phyloP scores from a whole-genome alignment of 2,329 filamentous ascomycete genomes.

The Fusarium compactum region DNA sequence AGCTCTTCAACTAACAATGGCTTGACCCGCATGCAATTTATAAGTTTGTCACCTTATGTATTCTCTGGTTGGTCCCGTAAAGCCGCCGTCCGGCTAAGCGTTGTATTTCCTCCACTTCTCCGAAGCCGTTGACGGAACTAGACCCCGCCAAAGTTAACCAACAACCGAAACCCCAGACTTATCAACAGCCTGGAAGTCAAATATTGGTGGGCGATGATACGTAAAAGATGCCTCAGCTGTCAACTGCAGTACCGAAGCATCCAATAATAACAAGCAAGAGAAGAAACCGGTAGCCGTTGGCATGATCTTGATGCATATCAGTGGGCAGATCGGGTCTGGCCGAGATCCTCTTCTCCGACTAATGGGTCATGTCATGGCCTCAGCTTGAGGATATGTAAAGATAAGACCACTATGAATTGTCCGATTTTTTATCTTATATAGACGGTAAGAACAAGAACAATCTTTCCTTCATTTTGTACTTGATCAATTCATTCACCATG shows the following conservation, averaged over 20 bases:
- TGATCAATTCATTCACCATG: slow-evolving; percentile 45
- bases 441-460: not conserved
- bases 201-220: slow-evolving; percentile 7
- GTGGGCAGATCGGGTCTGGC: slow-evolving; percentile 49
- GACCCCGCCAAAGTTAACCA: slow-evolving; percentile 3
- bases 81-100: slow-evolving; percentile 20
- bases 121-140: slow-evolving; percentile 23
- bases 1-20: slow-evolving; percentile 11
- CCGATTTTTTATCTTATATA: not conserved
- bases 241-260: slow-evolving; percentile 20
- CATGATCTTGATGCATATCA: slow-evolving; percentile 10
- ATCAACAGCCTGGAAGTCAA: not conserved
- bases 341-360: slow-evolving; percentile 44
- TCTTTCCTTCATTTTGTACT: not conserved
- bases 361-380: slow-evolving; percentile 20
- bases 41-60: slow-evolving; percentile 11
- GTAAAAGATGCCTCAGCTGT: slow-evolving; percentile 10
- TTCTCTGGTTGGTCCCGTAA: not conserved
- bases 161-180: slow-evolving; percentile 20
- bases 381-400: slow-evolving; percentile 32
- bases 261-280: slow-evolving; percentile 24
- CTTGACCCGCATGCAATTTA: slow-evolving; percentile 5
- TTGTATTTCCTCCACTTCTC: slow-evolving; percentile 30
- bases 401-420: slow-evolving; percentile 27
- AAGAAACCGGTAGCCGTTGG: slow-evolving; percentile 13